These are phyloP conservation scores for Fraxinus dipetala DNA, from an alignment of 305 asterid species.

Conservation along the genomic window DNA sequence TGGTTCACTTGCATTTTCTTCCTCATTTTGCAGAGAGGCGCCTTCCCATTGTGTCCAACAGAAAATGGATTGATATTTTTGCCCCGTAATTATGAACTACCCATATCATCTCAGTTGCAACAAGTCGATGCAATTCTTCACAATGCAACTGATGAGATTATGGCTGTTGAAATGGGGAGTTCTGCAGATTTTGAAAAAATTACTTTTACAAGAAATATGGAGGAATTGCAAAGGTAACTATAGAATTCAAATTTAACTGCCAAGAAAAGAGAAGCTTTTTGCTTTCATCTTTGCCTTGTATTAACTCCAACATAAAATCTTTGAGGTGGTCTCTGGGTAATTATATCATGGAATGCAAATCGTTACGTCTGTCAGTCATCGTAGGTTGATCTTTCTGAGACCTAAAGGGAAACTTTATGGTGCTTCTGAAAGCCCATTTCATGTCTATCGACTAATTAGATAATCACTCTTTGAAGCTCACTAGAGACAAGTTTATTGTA, in stretches of 20 bases:
- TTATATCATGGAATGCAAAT: neutral
- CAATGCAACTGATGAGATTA: constrained; percentile 93
- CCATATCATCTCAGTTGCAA: constrained; percentile 67
- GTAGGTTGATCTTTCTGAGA: neutral
- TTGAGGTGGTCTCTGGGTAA: constrained; percentile 13
- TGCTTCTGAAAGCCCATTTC: neutral
- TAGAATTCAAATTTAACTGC: neutral
- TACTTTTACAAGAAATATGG: constrained; percentile 59
- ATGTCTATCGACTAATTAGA: neutral
- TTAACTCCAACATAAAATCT: neutral
- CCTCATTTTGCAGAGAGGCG: constrained; percentile 78
- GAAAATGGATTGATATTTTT: constrained; percentile 73
- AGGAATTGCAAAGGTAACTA: constrained; percentile 70
- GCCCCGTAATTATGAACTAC: constrained; percentile 69
- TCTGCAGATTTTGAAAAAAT: constrained; percentile 45
- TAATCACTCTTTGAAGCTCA: neutral
- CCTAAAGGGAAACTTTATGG: neutral
- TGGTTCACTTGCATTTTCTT: constrained; percentile 16
- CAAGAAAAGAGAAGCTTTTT: neutral
- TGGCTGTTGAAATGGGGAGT: constrained; percentile 63
- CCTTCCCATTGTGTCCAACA: constrained; percentile 76
- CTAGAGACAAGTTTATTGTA: neutral
- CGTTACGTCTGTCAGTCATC: neutral
- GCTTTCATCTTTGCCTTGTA: constrained; percentile 6
- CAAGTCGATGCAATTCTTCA: constrained; percentile 79